These are phyloP conservation scores for Fusarium sp. DNA, from an alignment of 2,329 filamentous ascomycete species.

Conservation along the genomic window DNA sequence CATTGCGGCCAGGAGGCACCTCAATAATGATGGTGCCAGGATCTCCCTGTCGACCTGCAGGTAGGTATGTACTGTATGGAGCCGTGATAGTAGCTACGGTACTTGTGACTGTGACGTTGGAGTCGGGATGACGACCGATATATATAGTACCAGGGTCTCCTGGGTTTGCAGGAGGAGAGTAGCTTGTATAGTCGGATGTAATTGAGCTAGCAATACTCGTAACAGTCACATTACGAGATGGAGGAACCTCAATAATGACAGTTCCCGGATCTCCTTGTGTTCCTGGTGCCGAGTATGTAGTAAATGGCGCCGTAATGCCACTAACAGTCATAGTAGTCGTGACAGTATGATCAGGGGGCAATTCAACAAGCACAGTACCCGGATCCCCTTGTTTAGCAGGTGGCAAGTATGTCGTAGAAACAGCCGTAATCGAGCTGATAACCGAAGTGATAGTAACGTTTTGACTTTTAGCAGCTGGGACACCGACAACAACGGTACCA, in stretches of 20 bases:
- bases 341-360: background rate
- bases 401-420: background rate
- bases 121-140: no score
- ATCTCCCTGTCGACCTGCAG: background rate
- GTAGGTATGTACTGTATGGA: no score
- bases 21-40: background rate
- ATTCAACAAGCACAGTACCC: background rate
- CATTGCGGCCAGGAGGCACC: background rate
- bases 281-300: background rate
- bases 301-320: background rate
- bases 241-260: background rate
- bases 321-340: background rate
- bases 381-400: background rate
- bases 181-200: no score
- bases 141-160: no score
- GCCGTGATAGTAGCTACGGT: no score
- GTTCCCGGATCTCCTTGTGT: background rate
- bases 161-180: no score
- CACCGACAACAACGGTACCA: background rate
- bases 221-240: no score
- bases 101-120: no score
- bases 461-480: background rate
- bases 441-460: background rate
- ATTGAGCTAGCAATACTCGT: no score
- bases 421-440: background rate